Percentiles rank a stretch among this genome's conserved stretches.
phyloP scores from a whole-genome alignment of 2,329 filamentous ascomycete species.

The Coccinonectria pachysandricola region DNA sequence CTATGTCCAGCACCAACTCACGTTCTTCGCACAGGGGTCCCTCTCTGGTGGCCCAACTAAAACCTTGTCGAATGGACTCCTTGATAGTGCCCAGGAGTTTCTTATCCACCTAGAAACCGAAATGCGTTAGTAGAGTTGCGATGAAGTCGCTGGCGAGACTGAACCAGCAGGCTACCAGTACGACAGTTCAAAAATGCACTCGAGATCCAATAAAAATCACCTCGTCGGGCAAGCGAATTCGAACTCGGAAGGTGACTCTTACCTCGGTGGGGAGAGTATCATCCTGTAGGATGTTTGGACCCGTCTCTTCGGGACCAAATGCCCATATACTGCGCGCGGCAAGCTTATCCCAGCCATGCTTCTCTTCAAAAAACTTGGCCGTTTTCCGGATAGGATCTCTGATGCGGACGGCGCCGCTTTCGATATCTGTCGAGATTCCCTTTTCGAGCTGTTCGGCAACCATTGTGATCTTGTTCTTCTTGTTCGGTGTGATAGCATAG shows the following conservation, averaged over 20 bases:
- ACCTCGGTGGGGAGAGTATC: conserved; percentile 87
- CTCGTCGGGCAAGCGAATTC: too few relatives aligned
- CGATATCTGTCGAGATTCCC: conserved; percentile 90
- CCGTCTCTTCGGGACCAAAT: conserved; percentile 90
- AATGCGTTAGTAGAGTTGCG: too few relatives aligned
- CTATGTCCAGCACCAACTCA: conserved; percentile 39
- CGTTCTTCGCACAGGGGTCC: conserved; percentile 96
- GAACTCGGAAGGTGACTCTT: too few relatives aligned
- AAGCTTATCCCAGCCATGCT: conserved; percentile 92
- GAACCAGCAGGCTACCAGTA: too few relatives aligned
- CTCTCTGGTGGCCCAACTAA: conserved; percentile 92
- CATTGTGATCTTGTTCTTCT: conserved; percentile 99
- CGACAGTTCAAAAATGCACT: too few relatives aligned
- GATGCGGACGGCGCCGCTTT: conserved; percentile 81
- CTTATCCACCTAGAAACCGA: conserved; percentile 78
- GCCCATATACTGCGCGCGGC: conserved; percentile 96
- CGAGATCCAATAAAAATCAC: too few relatives aligned
- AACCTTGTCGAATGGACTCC: conserved; percentile 90
- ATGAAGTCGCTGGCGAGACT: too few relatives aligned
- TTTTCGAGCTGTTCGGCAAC: conserved; percentile 92
- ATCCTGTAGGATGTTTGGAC: conserved; percentile 92
- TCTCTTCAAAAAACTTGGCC: conserved; percentile 94
- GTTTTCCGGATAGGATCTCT: conserved; percentile 87
- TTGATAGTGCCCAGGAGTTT: conserved; percentile 78
- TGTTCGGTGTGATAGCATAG: conserved; percentile 95